Base-by-base conservation (phyloP, 169 alveolate species). In the Eimeria brunetti region DNA sequence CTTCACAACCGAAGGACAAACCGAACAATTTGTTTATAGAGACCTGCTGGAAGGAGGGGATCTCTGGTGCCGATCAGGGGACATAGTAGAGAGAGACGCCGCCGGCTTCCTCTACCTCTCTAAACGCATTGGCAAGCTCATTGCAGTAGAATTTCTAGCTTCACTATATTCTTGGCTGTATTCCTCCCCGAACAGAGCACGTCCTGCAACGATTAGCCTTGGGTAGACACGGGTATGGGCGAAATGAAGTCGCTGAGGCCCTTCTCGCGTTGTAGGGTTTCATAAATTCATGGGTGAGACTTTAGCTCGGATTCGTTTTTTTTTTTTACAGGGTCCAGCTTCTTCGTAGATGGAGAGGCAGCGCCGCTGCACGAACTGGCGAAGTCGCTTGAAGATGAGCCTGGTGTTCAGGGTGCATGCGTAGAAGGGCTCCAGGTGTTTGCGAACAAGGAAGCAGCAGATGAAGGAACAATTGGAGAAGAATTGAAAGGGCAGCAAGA, bases 51-150 rank as follows among this genome's bases (percentile, higher is more conserved):
- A 86, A 62, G 56, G 12, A 62, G 80, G 80, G 36, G 92, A 86
- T 36, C 30, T 86, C 60, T 86, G 92, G 92, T 86, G 92, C 44
- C 92, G 92, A 11, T 86, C 92, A 36, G 81, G 81, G 67, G 92
- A 86, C 18, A 60, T 58, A 9, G 8, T 86, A 6, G 92, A 86
- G 64, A 58, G 92, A 44, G 92, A 86, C n/a, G 92, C 92, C 6
- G 92, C 92, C 6, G 92, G 92, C 11, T 86, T 86, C 44, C 92
- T 86, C 51, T 86, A 86, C 27, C 81, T 62, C 83, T 86, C 62
- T 64, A 62, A 56, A 44, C 81, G 92, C 81, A 49, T 62, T 18
- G 92, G 92, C 38, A 30, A 16, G 92, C 11, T 38, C 83, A 41
- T 56, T 38, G 83, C 53, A 73, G 5, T 6, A 33, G 56, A 8